Evolutionary conservation across 345 rosid species (phyloP).

Genomic region (Crucihimalaya himalaica): DNA sequence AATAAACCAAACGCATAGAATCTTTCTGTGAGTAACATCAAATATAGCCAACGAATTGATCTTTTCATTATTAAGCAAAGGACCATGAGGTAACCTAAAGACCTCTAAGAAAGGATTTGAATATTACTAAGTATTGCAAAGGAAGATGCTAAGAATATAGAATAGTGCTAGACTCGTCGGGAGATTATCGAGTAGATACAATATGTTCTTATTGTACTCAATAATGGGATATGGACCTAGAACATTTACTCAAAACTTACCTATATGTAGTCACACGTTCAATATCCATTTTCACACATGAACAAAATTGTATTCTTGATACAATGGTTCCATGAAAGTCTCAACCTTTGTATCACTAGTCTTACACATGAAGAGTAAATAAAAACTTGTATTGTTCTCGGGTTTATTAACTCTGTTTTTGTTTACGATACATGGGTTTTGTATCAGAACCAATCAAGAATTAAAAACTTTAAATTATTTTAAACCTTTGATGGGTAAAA

Average conservation of each 20-base stretch:
- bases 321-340: neutral
- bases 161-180: neutral
- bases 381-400: neutral
- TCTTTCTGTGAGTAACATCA: constrained; percentile 4
- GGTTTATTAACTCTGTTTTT: neutral
- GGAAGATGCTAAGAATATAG: neutral
- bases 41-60: neutral
- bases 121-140: neutral
- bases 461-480: neutral
- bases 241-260: neutral
- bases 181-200: neutral
- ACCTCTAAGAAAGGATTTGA: neutral
- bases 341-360: neutral
- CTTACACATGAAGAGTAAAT: neutral
- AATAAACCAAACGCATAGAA: neutral
- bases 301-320: constrained; percentile 4
- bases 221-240: neutral
- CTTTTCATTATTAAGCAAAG: neutral
- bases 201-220: neutral
- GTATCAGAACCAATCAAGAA: neutral
- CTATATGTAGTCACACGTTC: neutral
- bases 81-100: neutral
- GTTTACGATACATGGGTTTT: neutral
- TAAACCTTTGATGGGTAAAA: neutral
- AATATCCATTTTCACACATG: neutral